Evolutionary conservation across 1,284 basidiomycete genomes (phyloP), one percentile per base, ranked within the genome.

Genomic region (Cyathus pygmaeus): DNA sequence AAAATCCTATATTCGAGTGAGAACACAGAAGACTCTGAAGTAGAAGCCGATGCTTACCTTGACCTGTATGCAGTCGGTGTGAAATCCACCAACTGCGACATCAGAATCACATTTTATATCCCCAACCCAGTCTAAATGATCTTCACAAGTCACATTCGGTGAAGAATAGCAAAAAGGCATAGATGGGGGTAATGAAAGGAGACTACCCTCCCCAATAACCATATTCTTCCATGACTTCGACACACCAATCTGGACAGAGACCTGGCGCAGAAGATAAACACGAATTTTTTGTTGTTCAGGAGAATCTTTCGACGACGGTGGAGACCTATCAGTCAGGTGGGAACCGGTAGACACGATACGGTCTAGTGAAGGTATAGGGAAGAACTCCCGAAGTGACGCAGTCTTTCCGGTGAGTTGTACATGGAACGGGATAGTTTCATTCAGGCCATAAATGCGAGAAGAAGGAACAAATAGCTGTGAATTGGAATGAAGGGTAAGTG

Each of bases 371-470:
- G 65, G 62, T 55, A 63, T 61, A 63, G 70, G 63, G 61, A 85
- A 71, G 56, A 88, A 77, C 33, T 76, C 79, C 47, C 71, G 75
- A 15, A 89, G 72, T 11, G 83, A 81, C 36, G 76, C 66, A 2
- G 78, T 58, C 3, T 80, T 76, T 4, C 83, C 87, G 47, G 74
- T 80, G n/a, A 91, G 75, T 60, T 89, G 88, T 31, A 91, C 65
- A 65, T 89, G 87, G 70, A 91, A 88, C 1, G 88, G 88, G 19
- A 90, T 87, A 11, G 70, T 77, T 58, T 89, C 87, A 1, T 75
- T 66, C 21, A 88, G 59, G 4, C 82, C 80, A 69, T 85, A 90
- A 13, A 87, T 80, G 54, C 85, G 83, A 2, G 82, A 80, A 2
- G 81, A 80, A 21, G 88, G 88, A 23, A 86, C 74, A 69, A 86